Evolutionary conservation across 2,329 filamentous ascomycete genomes (phyloP).

Genomic region (Fusarium aywerte): DNA sequence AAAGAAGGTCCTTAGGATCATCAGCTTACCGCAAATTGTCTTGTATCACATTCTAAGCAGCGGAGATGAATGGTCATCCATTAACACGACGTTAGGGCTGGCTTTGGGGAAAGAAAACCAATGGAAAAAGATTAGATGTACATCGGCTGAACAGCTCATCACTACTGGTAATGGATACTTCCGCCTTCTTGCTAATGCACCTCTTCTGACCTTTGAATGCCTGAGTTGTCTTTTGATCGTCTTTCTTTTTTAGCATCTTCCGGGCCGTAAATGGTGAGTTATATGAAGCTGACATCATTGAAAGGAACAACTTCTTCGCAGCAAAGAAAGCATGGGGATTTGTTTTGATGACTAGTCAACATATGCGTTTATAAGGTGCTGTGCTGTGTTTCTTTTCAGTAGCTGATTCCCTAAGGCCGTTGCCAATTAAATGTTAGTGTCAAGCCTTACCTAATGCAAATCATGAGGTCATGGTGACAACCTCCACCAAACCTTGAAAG

Average conservation of each 20-base stretch:
- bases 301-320: no score
- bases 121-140: neutral
- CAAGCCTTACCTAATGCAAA: neutral
- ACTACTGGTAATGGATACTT: neutral
- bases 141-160: constrained; percentile 17
- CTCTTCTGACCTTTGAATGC: neutral
- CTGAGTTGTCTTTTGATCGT: no score
- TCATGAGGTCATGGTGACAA: constrained; percentile 9
- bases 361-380: no score
- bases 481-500: neutral
- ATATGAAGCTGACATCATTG: no score
- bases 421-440: neutral
- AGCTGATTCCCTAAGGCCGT: neutral
- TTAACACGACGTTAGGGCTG: neutral
- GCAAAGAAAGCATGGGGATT: no score
- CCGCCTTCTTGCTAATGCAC: neutral
- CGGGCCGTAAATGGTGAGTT: no score
- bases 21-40: constrained; percentile 8
- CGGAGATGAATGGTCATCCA: neutral
- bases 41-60: neutral
- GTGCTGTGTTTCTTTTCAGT: no score
- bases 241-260: neutral
- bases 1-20: neutral
- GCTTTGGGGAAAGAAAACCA: neutral
- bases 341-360: no score